Evolutionary conservation across 192 early-diverging fungal species (phyloP).

Genomic region (Chytriomyces sp.): DNA sequence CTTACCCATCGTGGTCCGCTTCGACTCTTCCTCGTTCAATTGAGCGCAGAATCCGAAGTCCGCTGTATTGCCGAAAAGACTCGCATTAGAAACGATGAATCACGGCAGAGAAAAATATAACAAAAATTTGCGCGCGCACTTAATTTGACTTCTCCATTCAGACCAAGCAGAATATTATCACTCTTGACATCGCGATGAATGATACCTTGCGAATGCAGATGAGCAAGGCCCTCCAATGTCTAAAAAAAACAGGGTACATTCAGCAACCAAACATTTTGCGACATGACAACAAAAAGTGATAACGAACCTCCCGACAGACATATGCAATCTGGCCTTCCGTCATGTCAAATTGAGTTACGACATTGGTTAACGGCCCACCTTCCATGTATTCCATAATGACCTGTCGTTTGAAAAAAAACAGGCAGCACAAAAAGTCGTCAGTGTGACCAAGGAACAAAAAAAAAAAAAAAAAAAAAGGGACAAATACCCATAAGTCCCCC

Average conservation of each 20-base stretch:
- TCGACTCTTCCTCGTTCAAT: conserved; percentile 66
- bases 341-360: conserved; percentile 78
- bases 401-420: too few relatives aligned
- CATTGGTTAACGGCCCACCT: conserved; percentile 88
- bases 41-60: conserved; percentile 89
- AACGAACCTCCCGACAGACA: conserved; percentile 34
- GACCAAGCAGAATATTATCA: conserved; percentile 66
- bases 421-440: neutral
- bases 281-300: neutral
- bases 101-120: neutral
- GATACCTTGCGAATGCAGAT: conserved; percentile 81
- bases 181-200: conserved; percentile 92
- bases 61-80: conserved; percentile 42
- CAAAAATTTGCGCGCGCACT: neutral
- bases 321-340: conserved; percentile 50
- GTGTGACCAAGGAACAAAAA: neutral
- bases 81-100: neutral
- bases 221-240: conserved; percentile 80
- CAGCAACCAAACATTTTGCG: neutral
- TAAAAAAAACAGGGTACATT: conserved; percentile 26
- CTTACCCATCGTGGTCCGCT: conserved; percentile 87
- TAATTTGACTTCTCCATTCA: conserved; percentile 40
- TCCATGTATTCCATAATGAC: conserved; percentile 93
- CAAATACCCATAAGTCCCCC: conserved; percentile 78
- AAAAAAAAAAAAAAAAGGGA: neutral